Conservation (phyloP, 768 basidiomycete genomes). For the Pluteus cervinus region DNA sequence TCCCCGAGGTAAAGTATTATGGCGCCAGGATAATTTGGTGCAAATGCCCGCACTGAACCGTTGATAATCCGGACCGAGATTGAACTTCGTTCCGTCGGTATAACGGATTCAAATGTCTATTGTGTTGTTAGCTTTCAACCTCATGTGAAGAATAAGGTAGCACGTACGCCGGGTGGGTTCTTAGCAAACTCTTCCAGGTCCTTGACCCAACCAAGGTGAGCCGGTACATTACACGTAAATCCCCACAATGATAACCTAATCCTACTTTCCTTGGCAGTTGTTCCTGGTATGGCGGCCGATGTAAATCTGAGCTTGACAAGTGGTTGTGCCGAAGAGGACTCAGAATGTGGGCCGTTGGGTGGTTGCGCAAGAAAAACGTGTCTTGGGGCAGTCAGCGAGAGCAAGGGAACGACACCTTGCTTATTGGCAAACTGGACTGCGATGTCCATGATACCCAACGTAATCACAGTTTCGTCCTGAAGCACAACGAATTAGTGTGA, state of each 20-base stretch:
- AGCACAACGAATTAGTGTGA: conserved; percentile 2
- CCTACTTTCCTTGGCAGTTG: conserved; percentile 72
- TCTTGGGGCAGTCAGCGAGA: conserved; percentile 52
- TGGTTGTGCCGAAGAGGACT: conserved; percentile 44
- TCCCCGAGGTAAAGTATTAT: conserved; percentile 63
- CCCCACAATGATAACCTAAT: conserved; percentile 59
- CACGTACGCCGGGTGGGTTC: conserved; percentile 84
- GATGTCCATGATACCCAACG: conserved; percentile 57
- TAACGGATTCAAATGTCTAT: conserved; percentile 86
- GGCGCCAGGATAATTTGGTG: conserved; percentile 56
- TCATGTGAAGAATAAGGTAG: background rate
- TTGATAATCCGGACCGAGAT: conserved; percentile 62
- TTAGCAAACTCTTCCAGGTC: conserved; percentile 65
- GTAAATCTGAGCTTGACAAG: conserved; percentile 60
- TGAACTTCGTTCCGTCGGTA: conserved; percentile 81
- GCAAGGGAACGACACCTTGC: too few relatives aligned
- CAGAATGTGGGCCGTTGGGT: background rate
- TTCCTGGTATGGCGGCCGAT: conserved; percentile 54
- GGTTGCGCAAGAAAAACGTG: conserved; percentile 43
- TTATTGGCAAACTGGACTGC: conserved; percentile 49
- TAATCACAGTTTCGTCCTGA: conserved; percentile 69
- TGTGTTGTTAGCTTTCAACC: conserved; percentile 1
- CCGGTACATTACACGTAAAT: conserved; percentile 54
- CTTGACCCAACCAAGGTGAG: conserved; percentile 56
- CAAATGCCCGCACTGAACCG: conserved; percentile 55